Evolutionary conservation across 2,329 filamentous ascomycete species (phyloP).

Genomic region (Venturia carpophila): DNA sequence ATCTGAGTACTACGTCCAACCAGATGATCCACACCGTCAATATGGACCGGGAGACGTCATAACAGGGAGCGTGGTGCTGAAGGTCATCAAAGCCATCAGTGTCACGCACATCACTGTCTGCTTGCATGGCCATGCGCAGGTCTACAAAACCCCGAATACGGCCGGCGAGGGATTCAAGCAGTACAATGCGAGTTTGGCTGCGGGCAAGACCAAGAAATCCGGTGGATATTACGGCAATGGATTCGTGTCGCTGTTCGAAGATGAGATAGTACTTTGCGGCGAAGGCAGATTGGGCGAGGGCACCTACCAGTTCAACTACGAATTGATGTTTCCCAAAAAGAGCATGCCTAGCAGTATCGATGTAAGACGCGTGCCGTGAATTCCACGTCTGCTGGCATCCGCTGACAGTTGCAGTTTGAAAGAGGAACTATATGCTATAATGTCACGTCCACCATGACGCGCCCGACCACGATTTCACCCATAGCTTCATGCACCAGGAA

Average conservation of each 20-base stretch:
- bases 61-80: slow-evolving; percentile 63
- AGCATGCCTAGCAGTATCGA: slow-evolving; percentile 87
- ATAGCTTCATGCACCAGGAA: slow-evolving; percentile 74
- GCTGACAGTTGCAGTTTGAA: slow-evolving; percentile 64
- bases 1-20: slow-evolving; percentile 69
- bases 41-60: slow-evolving; percentile 70
- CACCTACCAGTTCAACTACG: slow-evolving; percentile 72
- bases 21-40: slow-evolving; percentile 68
- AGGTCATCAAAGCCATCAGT: slow-evolving; percentile 63
- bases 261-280: slow-evolving; percentile 71
- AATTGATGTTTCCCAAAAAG: slow-evolving; percentile 60
- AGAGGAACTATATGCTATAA: slow-evolving; percentile 88
- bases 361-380: slow-evolving; percentile 47
- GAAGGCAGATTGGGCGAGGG: slow-evolving; percentile 68
- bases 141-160: slow-evolving; percentile 63
- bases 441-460: slow-evolving; percentile 80
- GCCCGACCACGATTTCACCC: slow-evolving; percentile 77
- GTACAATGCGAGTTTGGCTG: slow-evolving; percentile 42
- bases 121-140: slow-evolving; percentile 70
- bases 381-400: background rate
- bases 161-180: slow-evolving; percentile 46
- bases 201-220: slow-evolving; percentile 40
- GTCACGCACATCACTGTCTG: slow-evolving; percentile 74
- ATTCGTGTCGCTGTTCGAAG: slow-evolving; percentile 72
- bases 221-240: slow-evolving; percentile 64